phyloP scores from a whole-genome alignment of 2,329 filamentous ascomycete species.

The Ascochyta pisi region DNA sequence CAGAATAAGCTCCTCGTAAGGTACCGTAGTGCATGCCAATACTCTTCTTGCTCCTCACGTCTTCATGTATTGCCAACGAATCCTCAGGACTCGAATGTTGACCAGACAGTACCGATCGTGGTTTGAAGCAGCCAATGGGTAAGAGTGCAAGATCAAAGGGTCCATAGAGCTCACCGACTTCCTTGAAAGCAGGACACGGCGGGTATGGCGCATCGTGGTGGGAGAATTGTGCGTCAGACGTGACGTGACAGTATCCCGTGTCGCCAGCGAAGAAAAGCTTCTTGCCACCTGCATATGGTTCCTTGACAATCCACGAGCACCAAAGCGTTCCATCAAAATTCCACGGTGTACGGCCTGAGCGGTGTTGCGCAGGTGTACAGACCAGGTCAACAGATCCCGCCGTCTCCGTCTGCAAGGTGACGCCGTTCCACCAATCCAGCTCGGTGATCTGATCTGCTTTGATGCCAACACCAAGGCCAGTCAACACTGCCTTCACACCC shows the following conservation, averaged over 20 bases:
- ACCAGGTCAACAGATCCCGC: constrained; percentile 51
- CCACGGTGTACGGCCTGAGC: constrained; percentile 52
- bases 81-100: constrained; percentile 59
- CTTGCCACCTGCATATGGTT: constrained; percentile 33
- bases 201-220: constrained; percentile 46
- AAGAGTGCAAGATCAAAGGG: constrained; percentile 59
- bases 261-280: constrained; percentile 58
- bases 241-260: constrained; percentile 55
- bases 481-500: constrained; percentile 48
- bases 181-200: constrained; percentile 57
- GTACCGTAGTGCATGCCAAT: constrained; percentile 62
- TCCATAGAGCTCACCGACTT: constrained; percentile 56
- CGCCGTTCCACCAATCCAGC: constrained; percentile 60
- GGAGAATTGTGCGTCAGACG: constrained; percentile 37
- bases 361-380: constrained; percentile 58
- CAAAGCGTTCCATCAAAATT: constrained; percentile 54
- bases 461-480: constrained; percentile 49
- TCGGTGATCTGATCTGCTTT: constrained; percentile 52
- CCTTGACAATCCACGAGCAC: constrained; percentile 57
- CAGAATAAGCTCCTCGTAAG: constrained; percentile 54
- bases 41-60: constrained; percentile 55
- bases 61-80: constrained; percentile 56
- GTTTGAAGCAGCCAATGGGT: constrained; percentile 58
- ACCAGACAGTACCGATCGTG: constrained; percentile 53
- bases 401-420: constrained; percentile 42